Evolutionary conservation across 768 basidiomycete genomes (phyloP).

Genomic region (Phanerochaete sordida): DNA sequence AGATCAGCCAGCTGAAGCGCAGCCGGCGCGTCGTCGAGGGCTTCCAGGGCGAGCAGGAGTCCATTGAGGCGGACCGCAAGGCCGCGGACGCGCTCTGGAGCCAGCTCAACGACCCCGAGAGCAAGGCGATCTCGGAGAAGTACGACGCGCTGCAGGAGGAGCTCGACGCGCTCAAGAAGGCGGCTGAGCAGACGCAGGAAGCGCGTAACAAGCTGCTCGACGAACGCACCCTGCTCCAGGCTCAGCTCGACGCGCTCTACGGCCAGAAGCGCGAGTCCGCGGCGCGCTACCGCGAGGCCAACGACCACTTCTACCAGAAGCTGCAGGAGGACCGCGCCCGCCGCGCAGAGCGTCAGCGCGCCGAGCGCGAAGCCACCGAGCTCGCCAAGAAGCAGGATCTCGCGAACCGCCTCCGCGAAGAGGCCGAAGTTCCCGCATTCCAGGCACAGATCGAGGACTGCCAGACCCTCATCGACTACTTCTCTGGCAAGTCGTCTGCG

Average conservation of each 20-base stretch:
- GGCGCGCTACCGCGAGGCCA: constrained; percentile 72
- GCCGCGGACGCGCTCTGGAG: constrained; percentile 76
- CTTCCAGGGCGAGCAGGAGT: constrained; percentile 74
- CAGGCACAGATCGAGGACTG: constrained; percentile 95
- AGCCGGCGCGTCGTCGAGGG: constrained; percentile 72
- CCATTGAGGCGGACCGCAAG: constrained; percentile 76
- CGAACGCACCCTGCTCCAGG: constrained; percentile 75
- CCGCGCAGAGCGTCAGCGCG: constrained; percentile 73
- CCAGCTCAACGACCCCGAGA: constrained; percentile 88
- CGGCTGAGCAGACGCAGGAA: constrained; percentile 81
- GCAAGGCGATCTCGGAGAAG: constrained; percentile 73
- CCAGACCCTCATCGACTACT: constrained; percentile 84
- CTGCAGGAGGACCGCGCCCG: constrained; percentile 85
- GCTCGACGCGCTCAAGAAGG: constrained; percentile 82
- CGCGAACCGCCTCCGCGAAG: constrained; percentile 79
- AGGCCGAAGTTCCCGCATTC: constrained; percentile 87
- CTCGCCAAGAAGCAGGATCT: constrained; percentile 76
- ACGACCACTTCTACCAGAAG: constrained; percentile 80
- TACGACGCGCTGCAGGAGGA: constrained; percentile 82
- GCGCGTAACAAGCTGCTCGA: constrained; percentile 80
- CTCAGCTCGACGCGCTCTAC: constrained; percentile 66
- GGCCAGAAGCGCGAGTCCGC: constrained; percentile 73
- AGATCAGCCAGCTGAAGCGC: constrained; percentile 75
- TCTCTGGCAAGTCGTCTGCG: constrained; percentile 63
- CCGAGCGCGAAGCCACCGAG: constrained; percentile 75